Evolutionary conservation across 108 stramenopile species (phyloP).

Genomic region (Cyclostephanos invisitatus): DNA sequence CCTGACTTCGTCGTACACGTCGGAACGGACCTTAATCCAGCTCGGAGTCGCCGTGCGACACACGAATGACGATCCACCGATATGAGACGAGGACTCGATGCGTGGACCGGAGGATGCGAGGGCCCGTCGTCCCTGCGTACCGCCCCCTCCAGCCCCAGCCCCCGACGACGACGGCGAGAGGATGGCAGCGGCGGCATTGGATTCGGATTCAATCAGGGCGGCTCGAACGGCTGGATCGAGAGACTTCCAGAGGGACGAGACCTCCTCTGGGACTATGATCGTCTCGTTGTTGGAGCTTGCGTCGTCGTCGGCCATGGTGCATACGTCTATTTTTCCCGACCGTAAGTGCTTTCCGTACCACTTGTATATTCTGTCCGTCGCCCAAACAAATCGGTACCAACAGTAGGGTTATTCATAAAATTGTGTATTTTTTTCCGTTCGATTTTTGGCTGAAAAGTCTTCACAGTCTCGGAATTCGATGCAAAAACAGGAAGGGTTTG

Average conservation of each 20-base stretch:
- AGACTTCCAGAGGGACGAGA: conserved; percentile 34
- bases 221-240: conserved; percentile 42
- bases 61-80: conserved; percentile 82
- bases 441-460: too few relatives aligned
- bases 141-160: conserved; percentile 18
- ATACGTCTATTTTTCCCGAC: too few relatives aligned
- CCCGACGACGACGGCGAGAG: conserved; percentile 1
- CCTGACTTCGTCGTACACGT: conserved; percentile 65
- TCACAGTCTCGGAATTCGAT: too few relatives aligned
- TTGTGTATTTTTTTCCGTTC: too few relatives aligned
- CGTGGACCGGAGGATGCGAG: conserved; percentile 76
- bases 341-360: too few relatives aligned
- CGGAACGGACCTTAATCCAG: conserved; percentile 68
- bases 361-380: too few relatives aligned
- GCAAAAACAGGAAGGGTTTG: too few relatives aligned
- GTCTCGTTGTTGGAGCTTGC: not conserved
- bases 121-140: conserved; percentile 80
- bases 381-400: too few relatives aligned
- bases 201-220: conserved; percentile 45
- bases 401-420: too few relatives aligned
- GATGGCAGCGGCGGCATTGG: conserved; percentile 15
- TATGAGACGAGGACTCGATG: conserved; percentile 60
- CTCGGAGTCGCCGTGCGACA: conserved; percentile 61
- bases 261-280: conserved; percentile 30
- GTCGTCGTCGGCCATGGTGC: conserved; percentile 4